phyloP scores from a whole-genome alignment of 805 yeast species.

The Candida chauliodis region DNA sequence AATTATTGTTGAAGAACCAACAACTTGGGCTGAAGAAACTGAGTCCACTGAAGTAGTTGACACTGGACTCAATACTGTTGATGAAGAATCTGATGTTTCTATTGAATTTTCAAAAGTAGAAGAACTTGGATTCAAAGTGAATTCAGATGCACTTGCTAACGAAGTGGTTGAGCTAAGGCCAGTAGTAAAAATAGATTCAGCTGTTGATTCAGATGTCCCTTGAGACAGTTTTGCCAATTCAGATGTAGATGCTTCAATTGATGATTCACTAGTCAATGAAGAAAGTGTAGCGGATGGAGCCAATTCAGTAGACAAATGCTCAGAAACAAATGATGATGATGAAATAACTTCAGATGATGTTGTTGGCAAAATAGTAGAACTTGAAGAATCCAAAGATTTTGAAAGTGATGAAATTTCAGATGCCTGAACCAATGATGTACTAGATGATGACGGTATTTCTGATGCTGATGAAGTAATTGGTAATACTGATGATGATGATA shows the following conservation, averaged over 20 bases:
- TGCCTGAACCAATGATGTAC: constrained; percentile 6
- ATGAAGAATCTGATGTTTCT: not conserved
- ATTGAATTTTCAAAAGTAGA: not conserved
- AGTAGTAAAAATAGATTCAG: constrained; percentile 23
- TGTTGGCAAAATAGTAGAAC: not conserved
- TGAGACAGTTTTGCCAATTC: not conserved
- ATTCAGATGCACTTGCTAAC: constrained; percentile 4
- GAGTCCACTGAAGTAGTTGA: not conserved
- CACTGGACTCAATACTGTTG: not conserved
- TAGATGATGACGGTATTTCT: not conserved
- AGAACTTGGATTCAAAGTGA: not conserved
- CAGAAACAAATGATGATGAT: not conserved
- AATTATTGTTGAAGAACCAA: not conserved
- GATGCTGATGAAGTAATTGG: not conserved
- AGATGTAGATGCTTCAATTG: constrained; percentile 8
- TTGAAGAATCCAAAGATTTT: not conserved
- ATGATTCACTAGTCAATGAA: constrained; percentile 4
- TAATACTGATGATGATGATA: constrained; percentile 1
- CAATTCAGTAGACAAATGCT: constrained; percentile 1
- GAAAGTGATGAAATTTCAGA: not conserved
- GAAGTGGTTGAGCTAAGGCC: constrained; percentile 18
- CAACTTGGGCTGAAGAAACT: not conserved
- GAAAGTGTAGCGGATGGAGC: constrained; percentile 3
- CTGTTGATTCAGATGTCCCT: no score
- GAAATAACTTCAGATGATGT: not conserved